Base-by-base conservation (phyloP, 495 filamentous ascomycete genomes). In the Acidomyces sp. region DNA sequence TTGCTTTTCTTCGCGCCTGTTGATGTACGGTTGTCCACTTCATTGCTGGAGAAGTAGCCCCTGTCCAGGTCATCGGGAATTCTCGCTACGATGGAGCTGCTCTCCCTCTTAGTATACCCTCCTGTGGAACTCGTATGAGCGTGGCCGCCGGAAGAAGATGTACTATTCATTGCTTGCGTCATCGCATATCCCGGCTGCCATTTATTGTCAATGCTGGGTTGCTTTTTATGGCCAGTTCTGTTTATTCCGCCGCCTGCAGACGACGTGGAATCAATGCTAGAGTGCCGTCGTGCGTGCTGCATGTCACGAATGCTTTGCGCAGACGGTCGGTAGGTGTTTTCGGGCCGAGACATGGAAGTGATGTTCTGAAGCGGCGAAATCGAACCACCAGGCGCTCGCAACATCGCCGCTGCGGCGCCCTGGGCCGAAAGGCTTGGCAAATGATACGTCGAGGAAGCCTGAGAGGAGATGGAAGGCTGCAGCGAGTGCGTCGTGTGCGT, bases 11-110 rank as follows among this genome's bases (percentile, higher is more conserved):
- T 15, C 6, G 46, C 7, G 18, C 2, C 11, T 3, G 16, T 26
- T 6, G 42, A 32, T 17, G 35, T n/a, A 34, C 77, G 74, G n/a
- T 69, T 63, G 42, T 94, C 85, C 6, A 74, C 64, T 53, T 97
- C 90, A 7, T 80, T 78, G 4, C 85, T 84, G 1, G 90, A 96
- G 55, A 94, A 93, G 58, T 96, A 96, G 15, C 86, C 90, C 17
- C 85, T 76, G 51, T 97, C 90, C 16, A 88, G 61, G 23, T 90
- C 86, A 6, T 37, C 43, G 15, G 55, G 41, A 16, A 35, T 41
- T 3, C 49, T 17, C 17, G 29, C 22, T 22, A 30, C 27, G 2
- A 41, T 23, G 9, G 16, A 31, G 4, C 13, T 34, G 6, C 22
- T 28, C 13, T 41, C 27, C 41, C 41, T 20, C 21, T 40, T 30